Conservation (phyloP, 2,329 filamentous ascomycete genomes). For the Parafenestella ontariensis region DNA sequence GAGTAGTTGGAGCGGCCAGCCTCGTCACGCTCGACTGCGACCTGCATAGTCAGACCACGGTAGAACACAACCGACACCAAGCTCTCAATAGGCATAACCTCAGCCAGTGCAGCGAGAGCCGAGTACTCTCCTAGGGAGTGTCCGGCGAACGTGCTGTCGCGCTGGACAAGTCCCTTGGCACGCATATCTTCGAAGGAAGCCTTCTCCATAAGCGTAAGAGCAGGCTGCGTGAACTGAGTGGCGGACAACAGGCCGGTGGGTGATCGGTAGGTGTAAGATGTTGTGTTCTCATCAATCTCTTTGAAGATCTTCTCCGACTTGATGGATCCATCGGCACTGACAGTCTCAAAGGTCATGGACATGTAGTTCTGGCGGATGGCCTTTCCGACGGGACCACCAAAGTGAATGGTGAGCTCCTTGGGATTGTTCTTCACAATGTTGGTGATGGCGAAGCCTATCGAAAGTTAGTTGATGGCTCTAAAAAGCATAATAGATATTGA, state of each 20-base stretch:
- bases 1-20: slow-evolving; percentile 95
- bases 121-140: slow-evolving; percentile 99
- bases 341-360: slow-evolving; percentile 99
- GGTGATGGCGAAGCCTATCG: slow-evolving; percentile 90
- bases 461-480: slow-evolving; percentile 22
- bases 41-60: slow-evolving; percentile 98
- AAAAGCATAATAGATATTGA: slow-evolving; percentile 10
- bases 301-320: slow-evolving; percentile 99
- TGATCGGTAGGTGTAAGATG: slow-evolving; percentile 96
- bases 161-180: slow-evolving; percentile 91
- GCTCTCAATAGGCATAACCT: slow-evolving; percentile 99
- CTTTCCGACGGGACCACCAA: slow-evolving; percentile 95
- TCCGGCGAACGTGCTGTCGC: slow-evolving; percentile 96
- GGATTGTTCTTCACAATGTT: slow-evolving; percentile 99
- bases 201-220: slow-evolving; percentile 98
- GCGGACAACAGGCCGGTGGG: slow-evolving; percentile 94
- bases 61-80: slow-evolving; percentile 99
- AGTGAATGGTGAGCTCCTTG: slow-evolving; percentile 97
- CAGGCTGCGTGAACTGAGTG: slow-evolving; percentile 98
- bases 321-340: slow-evolving; percentile 86
- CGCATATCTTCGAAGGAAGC: slow-evolving; percentile 99
- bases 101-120: slow-evolving; percentile 90
- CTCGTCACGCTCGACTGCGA: slow-evolving; percentile 95
- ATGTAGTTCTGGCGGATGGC: slow-evolving; percentile 99
- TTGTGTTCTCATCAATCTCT: slow-evolving; percentile 89